Percentiles rank a stretch among this genome's conserved stretches.
phyloP scores from a whole-genome alignment of 257 asterid genomes.

The Capsicum pubescens region DNA sequence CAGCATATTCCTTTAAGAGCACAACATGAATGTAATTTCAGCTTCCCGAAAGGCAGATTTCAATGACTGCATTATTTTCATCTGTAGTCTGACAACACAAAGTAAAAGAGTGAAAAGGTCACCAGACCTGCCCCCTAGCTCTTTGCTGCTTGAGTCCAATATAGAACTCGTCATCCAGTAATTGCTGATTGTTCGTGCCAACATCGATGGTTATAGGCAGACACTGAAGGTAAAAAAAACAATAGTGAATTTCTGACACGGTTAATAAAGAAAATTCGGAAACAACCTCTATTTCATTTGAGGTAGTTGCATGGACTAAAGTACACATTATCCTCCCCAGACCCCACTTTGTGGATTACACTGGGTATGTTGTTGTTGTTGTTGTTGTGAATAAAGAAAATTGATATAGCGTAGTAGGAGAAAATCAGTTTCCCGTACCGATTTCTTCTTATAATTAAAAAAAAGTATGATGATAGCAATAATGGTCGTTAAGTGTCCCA shows the following conservation, averaged over 20 bases:
- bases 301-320: too few relatives aligned
- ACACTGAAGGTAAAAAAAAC: constrained; percentile 54
- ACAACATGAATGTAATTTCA: constrained; percentile 31
- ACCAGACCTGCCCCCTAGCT: constrained; percentile 77
- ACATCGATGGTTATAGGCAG: constrained; percentile 90
- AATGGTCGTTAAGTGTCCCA: neutral
- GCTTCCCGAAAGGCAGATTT: constrained; percentile 17
- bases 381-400: too few relatives aligned
- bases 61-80: constrained; percentile 18
- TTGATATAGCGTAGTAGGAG: neutral
- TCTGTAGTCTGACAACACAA: constrained; percentile 22
- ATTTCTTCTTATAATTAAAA: neutral
- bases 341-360: too few relatives aligned
- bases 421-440: neutral
- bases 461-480: neutral
- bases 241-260: constrained; percentile 24
- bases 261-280: neutral
- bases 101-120: constrained; percentile 22
- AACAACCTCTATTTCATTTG: too few relatives aligned
- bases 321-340: too few relatives aligned
- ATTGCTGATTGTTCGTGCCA: constrained; percentile 80
- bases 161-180: constrained; percentile 84
- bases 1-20: constrained; percentile 70
- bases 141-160: constrained; percentile 83
- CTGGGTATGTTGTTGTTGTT: too few relatives aligned